phyloP scores from a whole-genome alignment of 2,329 filamentous ascomycete species.

The Gnomoniopsis smithogilvyi region DNA sequence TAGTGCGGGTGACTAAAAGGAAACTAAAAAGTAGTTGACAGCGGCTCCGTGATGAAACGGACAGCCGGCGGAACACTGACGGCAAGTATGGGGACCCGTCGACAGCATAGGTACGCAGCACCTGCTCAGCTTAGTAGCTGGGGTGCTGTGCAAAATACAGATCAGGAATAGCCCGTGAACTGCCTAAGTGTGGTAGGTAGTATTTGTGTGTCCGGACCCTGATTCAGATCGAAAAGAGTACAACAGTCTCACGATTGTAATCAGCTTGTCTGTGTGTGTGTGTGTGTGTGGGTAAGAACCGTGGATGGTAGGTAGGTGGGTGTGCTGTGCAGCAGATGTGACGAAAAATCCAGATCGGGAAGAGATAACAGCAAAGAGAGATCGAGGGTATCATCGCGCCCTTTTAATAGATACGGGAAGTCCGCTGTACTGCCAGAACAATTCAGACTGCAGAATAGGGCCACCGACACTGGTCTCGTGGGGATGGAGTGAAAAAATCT shows the following conservation, averaged over 20 bases:
- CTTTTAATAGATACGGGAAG: conserved; percentile 10
- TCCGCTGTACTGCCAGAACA: conserved; percentile 2
- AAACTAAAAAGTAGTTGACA: neutral
- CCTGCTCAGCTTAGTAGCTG: conserved; percentile 10
- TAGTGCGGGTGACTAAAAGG: conserved; percentile 2
- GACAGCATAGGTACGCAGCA: neutral
- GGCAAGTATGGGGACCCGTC: conserved; percentile 2
- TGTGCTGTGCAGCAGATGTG: neutral
- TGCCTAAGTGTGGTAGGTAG: conserved; percentile 18
- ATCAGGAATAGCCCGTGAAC: neutral
- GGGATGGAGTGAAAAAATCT: conserved; percentile 5
- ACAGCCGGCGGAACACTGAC: conserved; percentile 2
- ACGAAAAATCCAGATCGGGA: conserved; percentile 2
- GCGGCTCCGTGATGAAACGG: neutral
- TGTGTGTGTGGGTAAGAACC: neutral
- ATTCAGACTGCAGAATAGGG: conserved; percentile 9
- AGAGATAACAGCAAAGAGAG: neutral
- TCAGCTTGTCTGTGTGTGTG: neutral
- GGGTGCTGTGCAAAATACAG: neutral
- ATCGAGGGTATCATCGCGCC: conserved; percentile 4
- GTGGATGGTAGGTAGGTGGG: neutral
- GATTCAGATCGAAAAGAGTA: conserved; percentile 1
- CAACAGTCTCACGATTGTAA: neutral
- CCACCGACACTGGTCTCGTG: conserved; percentile 14
- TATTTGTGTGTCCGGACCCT: conserved; percentile 10